These are phyloP conservation scores for Bacidia gigantensis DNA, from an alignment of 495 filamentous ascomycete species.

Conservation along the genomic window DNA sequence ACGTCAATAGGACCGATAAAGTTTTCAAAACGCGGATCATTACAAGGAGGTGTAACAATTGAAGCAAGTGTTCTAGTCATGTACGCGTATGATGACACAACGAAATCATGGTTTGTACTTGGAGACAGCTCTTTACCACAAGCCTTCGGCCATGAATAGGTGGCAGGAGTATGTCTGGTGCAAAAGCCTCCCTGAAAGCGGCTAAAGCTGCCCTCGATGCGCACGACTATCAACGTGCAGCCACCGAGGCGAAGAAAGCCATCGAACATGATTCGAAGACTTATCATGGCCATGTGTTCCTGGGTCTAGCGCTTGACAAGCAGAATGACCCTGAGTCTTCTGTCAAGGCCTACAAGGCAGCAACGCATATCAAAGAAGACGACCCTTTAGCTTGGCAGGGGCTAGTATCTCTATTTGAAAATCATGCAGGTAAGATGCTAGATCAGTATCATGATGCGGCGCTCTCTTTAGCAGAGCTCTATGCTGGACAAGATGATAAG, in stretches of 20 bases:
- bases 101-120: no score
- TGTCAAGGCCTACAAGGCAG: slow-evolving; percentile 60
- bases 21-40: no score
- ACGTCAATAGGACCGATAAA: no score
- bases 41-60: no score
- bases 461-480: slow-evolving; percentile 60
- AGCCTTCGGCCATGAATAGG: not conserved
- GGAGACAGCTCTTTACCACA: no score
- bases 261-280: slow-evolving; percentile 60
- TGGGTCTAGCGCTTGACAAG: slow-evolving; percentile 69
- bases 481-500: slow-evolving; percentile 46
- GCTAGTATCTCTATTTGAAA: slow-evolving; percentile 73
- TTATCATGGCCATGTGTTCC: slow-evolving; percentile 72
- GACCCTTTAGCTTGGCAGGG: slow-evolving; percentile 79
- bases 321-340: slow-evolving; percentile 54
- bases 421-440: slow-evolving; percentile 51
- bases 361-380: slow-evolving; percentile 46
- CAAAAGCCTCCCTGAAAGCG: slow-evolving; percentile 72
- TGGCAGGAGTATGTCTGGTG: slow-evolving; percentile 34
- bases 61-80: no score
- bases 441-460: slow-evolving; percentile 60
- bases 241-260: slow-evolving; percentile 49
- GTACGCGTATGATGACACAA: no score
- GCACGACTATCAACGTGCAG: slow-evolving; percentile 62
- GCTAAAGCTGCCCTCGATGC: slow-evolving; percentile 67